These are phyloP conservation scores for Colletotrichum horii DNA, from an alignment of 2,329 filamentous ascomycete genomes.

Conservation along the genomic window DNA sequence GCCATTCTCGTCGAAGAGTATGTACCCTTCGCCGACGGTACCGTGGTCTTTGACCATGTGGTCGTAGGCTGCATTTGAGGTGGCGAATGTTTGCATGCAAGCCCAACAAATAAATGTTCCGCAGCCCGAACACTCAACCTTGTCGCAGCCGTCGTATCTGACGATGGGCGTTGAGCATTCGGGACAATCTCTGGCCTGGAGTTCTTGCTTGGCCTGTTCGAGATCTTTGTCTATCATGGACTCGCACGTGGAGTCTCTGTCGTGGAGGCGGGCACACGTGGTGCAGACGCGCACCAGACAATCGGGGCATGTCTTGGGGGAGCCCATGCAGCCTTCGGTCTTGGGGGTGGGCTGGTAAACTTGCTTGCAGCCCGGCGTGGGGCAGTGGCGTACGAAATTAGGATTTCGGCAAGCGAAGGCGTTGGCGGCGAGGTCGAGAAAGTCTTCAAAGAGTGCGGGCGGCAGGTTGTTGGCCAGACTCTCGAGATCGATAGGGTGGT, in stretches of 20 bases:
- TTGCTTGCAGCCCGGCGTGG: not conserved
- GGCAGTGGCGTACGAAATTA: not conserved
- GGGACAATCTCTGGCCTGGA: not conserved
- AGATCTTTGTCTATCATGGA: not conserved
- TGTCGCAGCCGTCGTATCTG: accelerated
- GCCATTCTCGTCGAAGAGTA: accelerated
- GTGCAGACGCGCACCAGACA: conserved; percentile 42
- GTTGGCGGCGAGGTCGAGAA: not conserved
- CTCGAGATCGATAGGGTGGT: not conserved
- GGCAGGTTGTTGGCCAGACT: not conserved
- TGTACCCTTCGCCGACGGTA: not conserved
- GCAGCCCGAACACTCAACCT: not conserved
- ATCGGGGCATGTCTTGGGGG: conserved; percentile 35
- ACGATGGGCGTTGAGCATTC: not conserved
- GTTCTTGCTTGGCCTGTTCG: not conserved
- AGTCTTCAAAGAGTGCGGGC: not conserved
- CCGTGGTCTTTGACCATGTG: not conserved
- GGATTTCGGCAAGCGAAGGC: not conserved
- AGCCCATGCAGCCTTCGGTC: not conserved
- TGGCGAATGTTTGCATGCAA: accelerated
- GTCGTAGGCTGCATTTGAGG: not conserved
- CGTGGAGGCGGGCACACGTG: conserved; percentile 38
- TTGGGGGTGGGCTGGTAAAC: not conserved
- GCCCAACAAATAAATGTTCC: not conserved
- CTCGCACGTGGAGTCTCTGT: conserved; percentile 10